Base-by-base conservation (phyloP, 352 stramenopile species). In the Phytopythium kandeliae region DNA sequence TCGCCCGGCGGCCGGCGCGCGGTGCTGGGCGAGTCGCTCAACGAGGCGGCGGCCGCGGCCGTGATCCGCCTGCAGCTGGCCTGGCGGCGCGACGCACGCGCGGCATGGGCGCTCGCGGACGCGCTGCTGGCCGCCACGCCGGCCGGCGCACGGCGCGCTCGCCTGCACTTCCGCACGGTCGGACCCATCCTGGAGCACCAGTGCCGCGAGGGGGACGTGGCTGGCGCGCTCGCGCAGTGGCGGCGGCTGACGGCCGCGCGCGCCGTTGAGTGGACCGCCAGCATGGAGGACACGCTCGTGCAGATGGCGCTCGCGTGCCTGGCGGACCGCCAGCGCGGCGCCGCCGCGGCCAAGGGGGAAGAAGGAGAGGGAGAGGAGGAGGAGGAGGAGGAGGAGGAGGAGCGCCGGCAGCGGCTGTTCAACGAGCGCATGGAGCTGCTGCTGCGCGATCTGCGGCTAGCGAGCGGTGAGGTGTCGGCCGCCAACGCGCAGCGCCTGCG, bases 201-300 rank as follows among this genome's bases (percentile, higher is more conserved):
- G 38, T 79, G 75, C 41, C 61, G 46, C 43, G 42, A 65, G 13
- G 69, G 48, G 17, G 46, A 72, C 17, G 88, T 87, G 37, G 17
- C 51, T 25, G 51, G 52, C 15, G 79, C 75, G 46, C 72, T 77
- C 44, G 55, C 44, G 24, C 67, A 55, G 17, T 91, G 79, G 79
- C 72, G 82, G 47, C 43, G 71, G 51, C 54, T 91, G 25, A 87
- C 86, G 49, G 25, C 57, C 26, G 48, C 19, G 21, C 54, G 62
- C 24, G 60, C 75, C 38, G 77, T 91, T 16, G 71, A 86, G 62
- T 91, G 79, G 79, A 91, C 74, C 21, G 65, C 48, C 48, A 71
- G 68, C 16, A 91, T 91, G 79, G 77, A 91, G 44, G 74, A 87
- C 52, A 65, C 68, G 48, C 62, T 91, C 28, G 63, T 87, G 35